Evolutionary conservation across 2,329 filamentous ascomycete species (phyloP).

Genomic region (Kalmusia sp.): DNA sequence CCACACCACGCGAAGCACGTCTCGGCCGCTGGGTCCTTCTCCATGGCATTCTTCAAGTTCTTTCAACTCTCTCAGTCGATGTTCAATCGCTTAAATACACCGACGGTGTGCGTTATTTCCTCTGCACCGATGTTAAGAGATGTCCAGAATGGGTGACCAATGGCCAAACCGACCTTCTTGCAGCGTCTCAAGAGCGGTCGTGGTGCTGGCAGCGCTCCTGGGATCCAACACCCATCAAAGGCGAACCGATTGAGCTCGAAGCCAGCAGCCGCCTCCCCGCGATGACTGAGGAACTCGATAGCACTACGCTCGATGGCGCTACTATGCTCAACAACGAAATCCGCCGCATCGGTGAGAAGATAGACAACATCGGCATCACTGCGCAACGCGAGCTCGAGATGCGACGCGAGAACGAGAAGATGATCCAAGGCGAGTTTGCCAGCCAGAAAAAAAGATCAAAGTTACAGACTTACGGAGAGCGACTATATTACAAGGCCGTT

Average conservation of each 20-base stretch:
- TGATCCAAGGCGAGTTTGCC: slow-evolving; percentile 33
- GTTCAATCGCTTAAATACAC: slow-evolving; percentile 46
- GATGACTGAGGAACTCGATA: slow-evolving; percentile 11
- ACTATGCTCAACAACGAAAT: slow-evolving; percentile 38
- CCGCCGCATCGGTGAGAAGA: slow-evolving; percentile 40
- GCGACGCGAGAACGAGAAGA: slow-evolving; percentile 37
- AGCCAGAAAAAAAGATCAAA: slow-evolving; percentile 23
- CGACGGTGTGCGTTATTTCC: slow-evolving; percentile 48
- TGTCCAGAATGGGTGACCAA: slow-evolving; percentile 47
- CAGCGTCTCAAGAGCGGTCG: slow-evolving; percentile 38
- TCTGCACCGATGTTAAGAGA: slow-evolving; percentile 47
- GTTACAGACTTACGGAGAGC: slow-evolving; percentile 23
- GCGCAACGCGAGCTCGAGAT: slow-evolving; percentile 26
- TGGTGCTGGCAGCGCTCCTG: slow-evolving; percentile 47
- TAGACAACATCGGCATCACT: slow-evolving; percentile 31
- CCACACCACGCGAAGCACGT: slow-evolving; percentile 49
- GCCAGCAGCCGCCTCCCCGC: slow-evolving; percentile 14
- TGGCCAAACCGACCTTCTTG: slow-evolving; percentile 31
- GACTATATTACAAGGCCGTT: slow-evolving; percentile 14
- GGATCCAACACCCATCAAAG: slow-evolving; percentile 29
- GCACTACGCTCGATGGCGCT: slow-evolving; percentile 24
- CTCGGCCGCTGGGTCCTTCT: slow-evolving; percentile 54
- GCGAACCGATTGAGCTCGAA: slow-evolving; percentile 40
- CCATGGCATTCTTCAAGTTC: slow-evolving; percentile 51
- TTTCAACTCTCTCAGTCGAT: slow-evolving; percentile 52